Conservation (phyloP, 1,284 basidiomycete species). For the Trichosporon coremiiforme region DNA sequence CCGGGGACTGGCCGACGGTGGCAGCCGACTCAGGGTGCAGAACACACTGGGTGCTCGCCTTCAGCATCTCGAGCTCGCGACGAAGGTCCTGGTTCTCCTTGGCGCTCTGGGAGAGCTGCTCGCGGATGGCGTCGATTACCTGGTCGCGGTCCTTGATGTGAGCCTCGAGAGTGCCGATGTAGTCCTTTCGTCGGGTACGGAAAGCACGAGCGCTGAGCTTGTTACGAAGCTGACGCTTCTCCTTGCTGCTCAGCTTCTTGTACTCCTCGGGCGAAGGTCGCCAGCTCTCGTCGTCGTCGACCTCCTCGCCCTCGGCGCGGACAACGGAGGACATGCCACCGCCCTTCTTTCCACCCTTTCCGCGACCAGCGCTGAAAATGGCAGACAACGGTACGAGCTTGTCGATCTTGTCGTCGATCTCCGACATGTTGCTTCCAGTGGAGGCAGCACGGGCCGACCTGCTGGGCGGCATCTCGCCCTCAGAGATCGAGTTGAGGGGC, state of each 20-base stretch:
- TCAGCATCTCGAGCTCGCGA: slow-evolving; percentile 79
- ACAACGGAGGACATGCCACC: slow-evolving; percentile 57
- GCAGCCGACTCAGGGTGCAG: slow-evolving; percentile 52
- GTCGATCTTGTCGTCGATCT: slow-evolving; percentile 46
- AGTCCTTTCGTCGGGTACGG: slow-evolving; percentile 90
- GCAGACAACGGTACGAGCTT: slow-evolving; percentile 49
- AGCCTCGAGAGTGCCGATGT: slow-evolving; percentile 88
- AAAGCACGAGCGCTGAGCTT: slow-evolving; percentile 97
- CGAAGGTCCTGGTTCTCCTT: slow-evolving; percentile 81
- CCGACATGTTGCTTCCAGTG: slow-evolving; percentile 24
- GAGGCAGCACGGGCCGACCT: slow-evolving; percentile 37
- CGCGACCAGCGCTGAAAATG: slow-evolving; percentile 55
- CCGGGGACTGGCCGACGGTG: slow-evolving; percentile 45
- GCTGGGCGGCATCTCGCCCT: slow-evolving; percentile 30
- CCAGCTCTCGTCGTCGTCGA: slow-evolving; percentile 57
- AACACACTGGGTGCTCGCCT: slow-evolving; percentile 63
- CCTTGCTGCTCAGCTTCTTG: slow-evolving; percentile 91
- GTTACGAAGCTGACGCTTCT: slow-evolving; percentile 93
- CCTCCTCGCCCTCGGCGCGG: slow-evolving; percentile 52
- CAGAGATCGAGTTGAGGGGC: slow-evolving; percentile 40
- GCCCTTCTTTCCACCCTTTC: slow-evolving; percentile 59
- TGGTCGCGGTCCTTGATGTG: slow-evolving; percentile 91
- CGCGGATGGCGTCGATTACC: slow-evolving; percentile 82
- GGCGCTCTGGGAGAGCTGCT: slow-evolving; percentile 75
- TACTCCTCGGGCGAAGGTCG: slow-evolving; percentile 76